phyloP scores from a whole-genome alignment of 768 basidiomycete genomes.

The Trametes sanguinea region DNA sequence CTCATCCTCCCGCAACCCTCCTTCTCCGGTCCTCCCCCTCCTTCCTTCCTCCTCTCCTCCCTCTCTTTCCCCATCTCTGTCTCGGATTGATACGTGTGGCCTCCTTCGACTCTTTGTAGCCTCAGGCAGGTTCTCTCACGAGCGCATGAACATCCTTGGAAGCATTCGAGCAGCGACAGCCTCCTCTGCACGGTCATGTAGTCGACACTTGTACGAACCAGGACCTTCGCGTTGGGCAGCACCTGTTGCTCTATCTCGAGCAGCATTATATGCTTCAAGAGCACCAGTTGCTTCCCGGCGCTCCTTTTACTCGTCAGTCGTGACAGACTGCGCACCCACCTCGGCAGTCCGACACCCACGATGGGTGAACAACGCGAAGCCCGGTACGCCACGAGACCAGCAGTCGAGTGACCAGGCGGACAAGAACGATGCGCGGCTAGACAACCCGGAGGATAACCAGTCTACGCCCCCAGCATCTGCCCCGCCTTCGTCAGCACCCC shows the following conservation, averaged over 20 bases:
- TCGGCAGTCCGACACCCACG: constrained; percentile 31
- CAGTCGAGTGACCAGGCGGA: constrained; percentile 15
- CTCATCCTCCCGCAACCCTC: constrained; percentile 13
- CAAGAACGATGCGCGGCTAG: constrained; percentile 21
- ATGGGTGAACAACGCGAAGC: constrained; percentile 35
- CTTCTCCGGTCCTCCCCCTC: not conserved
- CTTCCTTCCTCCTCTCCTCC: not conserved
- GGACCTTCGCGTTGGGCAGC: constrained; percentile 26
- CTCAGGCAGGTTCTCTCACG: constrained; percentile 11
- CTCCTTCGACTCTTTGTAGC: not conserved
- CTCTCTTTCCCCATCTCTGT: not conserved
- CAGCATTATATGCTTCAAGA: not conserved
- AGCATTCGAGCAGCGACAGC: constrained; percentile 25
- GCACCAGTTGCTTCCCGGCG: constrained; percentile 21
- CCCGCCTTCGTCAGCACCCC: constrained; percentile 34
- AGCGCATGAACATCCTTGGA: constrained; percentile 31
- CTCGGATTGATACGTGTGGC: not conserved
- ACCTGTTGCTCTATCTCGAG: constrained; percentile 2
- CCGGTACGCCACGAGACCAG: constrained; percentile 13
- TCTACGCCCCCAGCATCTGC: constrained; percentile 33
- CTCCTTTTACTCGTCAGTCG: constrained; percentile 31
- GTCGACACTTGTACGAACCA: constrained; percentile 25
- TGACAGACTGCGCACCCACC: constrained; percentile 30
- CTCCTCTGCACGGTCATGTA: constrained; percentile 30
- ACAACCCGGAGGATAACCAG: constrained; percentile 30